Evolutionary conservation across 2,329 filamentous ascomycete genomes (phyloP), one percentile per base, ranked within the genome.

Genomic region (Neofusicoccum sp.): DNA sequence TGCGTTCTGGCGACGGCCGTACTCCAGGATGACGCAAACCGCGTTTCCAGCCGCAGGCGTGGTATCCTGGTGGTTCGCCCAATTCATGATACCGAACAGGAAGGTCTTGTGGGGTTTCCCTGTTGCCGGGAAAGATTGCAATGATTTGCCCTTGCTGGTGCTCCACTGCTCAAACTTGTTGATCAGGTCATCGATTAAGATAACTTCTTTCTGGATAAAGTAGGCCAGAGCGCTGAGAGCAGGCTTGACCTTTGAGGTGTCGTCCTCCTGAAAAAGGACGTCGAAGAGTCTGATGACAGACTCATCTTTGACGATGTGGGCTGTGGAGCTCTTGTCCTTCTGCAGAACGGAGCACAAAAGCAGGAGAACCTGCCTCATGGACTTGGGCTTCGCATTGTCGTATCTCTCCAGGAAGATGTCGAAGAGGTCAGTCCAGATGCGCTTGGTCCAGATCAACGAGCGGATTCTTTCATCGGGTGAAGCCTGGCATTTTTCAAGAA

Each of bases 151-250:
- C 49, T 64, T 28, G 37, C 4, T 45, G 11, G 47, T n/a, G 7
- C 34, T n/a, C 56, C 43, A 60, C 29, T 56, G 12, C 48, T 56
- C 64, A 48, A 61, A 52, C 41, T 33, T 39, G 16, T 8, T 36
- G 36, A 68, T 77, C 62, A 78, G 65, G 16, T 71, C 61, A 4
- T 69, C 47, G 16, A 78, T 66, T 1, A 71, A 78, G 31, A 89
- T 75, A 11, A 88, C 79, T 2, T 80, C 77, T 72, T 90, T 92
- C 52, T 81, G 78, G 3, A 92, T 71, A 63, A 92, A 84, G 69
- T 88, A 83, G 52, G 89, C 87, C 41, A 92, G 77, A 14, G 84
- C 84, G 70, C 88, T 87, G 65, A 92, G 83, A 6, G 88, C 85
- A 39, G 89, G 89, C 72, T 92, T 92, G 44, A 87, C 86, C 58